Base-by-base conservation (phyloP, 1,284 basidiomycete species). In the Heterobasidion occidentale region DNA sequence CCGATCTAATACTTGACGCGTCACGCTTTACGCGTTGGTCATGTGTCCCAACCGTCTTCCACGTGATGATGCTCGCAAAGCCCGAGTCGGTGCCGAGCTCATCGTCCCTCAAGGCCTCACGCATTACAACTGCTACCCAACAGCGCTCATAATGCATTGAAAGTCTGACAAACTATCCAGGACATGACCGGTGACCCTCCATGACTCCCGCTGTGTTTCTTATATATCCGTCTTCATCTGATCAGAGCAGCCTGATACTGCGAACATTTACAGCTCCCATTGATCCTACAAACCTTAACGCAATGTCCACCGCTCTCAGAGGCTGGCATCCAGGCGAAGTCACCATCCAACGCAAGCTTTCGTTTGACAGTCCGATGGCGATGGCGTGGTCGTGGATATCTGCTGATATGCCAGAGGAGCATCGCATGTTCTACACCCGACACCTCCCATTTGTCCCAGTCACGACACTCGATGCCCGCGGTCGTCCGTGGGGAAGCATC, bases 261-360 rank as follows among this genome's bases (percentile, higher is more conserved):
- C 4, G 2, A 17, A 48, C 12, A 48, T 20, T 17, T 9, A 3
- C 17, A 48, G 19, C 3, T 17, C 46, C 3, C 46, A 19, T 3
- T 17, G 2, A 17, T 6, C 6, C n/a, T 19, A 17, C 27, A 48
- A n/a, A n/a, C n/a, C n/a, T n/a, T n/a, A n/a, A n/a, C 17, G 46
- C 12, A 6, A 33, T 48, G 17, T 9, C n/a, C 11, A 48, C 17
- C 46, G 27, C 27, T 11, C 19, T 48, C 11, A 48, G 65, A 53
- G 72, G 73, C 48, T 76, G 74, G 74, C 75, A 75, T 60, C 64
- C 62, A 14, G 75, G 74, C 53, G 74, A 76, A 60, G 62, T 55
- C 2, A 56, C 66, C 17, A 68, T 75, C 2, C 75, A 74, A 35
- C 51, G 54, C 35, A 64, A 67, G 54, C 64, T 76, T 45, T 65